Percentiles rank a stretch among this genome's conserved stretches.
Conservation (phyloP, 2,329 filamentous ascomycete species). For the Hypoxylon sp. region DNA sequence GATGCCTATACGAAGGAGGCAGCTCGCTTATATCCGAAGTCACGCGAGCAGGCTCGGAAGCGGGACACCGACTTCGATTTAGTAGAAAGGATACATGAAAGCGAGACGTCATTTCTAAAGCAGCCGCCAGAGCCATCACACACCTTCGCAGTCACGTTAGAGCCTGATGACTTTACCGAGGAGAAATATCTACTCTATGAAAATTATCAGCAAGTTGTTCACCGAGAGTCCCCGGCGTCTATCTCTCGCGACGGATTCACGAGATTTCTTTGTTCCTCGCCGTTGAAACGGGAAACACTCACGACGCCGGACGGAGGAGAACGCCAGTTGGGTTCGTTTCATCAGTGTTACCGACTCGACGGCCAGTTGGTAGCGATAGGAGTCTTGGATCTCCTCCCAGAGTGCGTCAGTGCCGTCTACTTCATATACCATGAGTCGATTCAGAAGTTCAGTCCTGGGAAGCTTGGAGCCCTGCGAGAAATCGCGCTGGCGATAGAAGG, state of each 20-base stretch:
- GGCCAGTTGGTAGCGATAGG: conserved; percentile 78
- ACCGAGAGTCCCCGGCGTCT: conserved; percentile 69
- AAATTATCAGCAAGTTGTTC: conserved; percentile 79
- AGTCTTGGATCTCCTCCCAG: conserved; percentile 78
- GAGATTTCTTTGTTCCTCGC: conserved; percentile 78
- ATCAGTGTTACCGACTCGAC: conserved; percentile 83
- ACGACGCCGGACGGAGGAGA: conserved; percentile 58
- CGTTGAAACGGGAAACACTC: conserved; percentile 60
- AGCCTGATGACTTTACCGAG: conserved; percentile 73
- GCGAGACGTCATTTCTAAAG: conserved; percentile 64
- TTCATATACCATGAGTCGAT: conserved; percentile 83
- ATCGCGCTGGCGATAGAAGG: conserved; percentile 73
- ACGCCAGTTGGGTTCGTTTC: conserved; percentile 73
- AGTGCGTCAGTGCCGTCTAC: conserved; percentile 83
- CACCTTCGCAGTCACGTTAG: conserved; percentile 73
- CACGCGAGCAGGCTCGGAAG: conserved; percentile 70
- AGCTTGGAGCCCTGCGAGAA: conserved; percentile 77
- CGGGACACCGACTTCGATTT: conserved; percentile 75
- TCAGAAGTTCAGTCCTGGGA: conserved; percentile 74
- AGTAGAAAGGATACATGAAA: conserved; percentile 72
- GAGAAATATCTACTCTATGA: conserved; percentile 79
- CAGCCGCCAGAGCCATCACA: conserved; percentile 72
- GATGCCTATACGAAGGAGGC: conserved; percentile 71
- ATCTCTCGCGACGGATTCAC: conserved; percentile 71
- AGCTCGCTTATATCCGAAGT: conserved; percentile 70